A percentile compares a stretch with the other conserved stretches of the same genome.
phyloP scores from a whole-genome alignment of 2,329 filamentous ascomycete species.

The Neopestalotiopsis rosae region DNA sequence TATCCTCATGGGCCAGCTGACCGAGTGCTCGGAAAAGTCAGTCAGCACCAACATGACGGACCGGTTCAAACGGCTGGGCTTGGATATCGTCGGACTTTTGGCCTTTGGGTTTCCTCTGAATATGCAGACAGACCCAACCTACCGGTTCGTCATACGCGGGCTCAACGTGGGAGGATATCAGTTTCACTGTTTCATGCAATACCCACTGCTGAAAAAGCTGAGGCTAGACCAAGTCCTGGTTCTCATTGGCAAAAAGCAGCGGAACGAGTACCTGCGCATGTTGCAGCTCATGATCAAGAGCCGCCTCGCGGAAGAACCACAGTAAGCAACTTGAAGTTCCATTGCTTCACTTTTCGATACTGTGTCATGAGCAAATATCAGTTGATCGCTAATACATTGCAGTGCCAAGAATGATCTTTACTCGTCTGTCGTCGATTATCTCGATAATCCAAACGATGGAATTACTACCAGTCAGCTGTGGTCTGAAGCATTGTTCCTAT shows the following conservation, averaged over 20 bases:
- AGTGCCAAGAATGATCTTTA: slow-evolving; percentile 23
- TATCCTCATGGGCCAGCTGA: slow-evolving; percentile 12
- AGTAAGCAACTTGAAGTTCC: neutral
- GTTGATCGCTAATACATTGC: no score
- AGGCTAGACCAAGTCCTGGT: neutral
- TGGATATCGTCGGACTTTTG: slow-evolving; percentile 26
- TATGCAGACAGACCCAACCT: slow-evolving; percentile 24
- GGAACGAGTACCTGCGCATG: slow-evolving; percentile 5
- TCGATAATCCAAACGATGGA: slow-evolving; percentile 15
- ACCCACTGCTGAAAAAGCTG: neutral
- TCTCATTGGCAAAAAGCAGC: neutral
- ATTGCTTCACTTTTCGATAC: no score
- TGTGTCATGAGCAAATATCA: no score
- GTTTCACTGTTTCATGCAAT: neutral
- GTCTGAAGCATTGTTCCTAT: slow-evolving; percentile 14
- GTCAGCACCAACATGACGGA: slow-evolving; percentile 24
- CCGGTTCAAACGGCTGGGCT: slow-evolving; percentile 20
- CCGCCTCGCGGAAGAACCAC: slow-evolving; percentile 21
- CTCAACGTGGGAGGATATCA: neutral
- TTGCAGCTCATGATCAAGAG: slow-evolving; percentile 26
- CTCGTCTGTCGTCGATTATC: slow-evolving; percentile 6
- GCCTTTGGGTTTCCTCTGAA: slow-evolving; percentile 29
- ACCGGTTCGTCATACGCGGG: slow-evolving; percentile 18
- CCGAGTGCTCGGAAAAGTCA: slow-evolving; percentile 14
- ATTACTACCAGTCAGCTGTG: neutral